Conservation (phyloP, 73 alveolate species). For the Paramecium primaurelia region DNA sequence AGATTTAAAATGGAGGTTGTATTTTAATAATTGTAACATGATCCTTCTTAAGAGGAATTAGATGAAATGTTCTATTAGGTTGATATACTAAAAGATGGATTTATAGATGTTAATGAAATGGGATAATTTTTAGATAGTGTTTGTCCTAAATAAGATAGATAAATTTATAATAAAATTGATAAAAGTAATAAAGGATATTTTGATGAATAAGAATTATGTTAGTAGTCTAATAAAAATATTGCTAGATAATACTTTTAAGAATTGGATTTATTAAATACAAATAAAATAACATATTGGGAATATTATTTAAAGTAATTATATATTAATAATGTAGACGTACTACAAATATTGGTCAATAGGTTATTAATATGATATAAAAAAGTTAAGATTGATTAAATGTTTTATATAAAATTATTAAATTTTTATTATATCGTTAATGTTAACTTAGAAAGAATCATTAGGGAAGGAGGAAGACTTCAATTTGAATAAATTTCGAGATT, state of each 20-base stretch:
- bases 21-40: neutral
- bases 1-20: slow-evolving; percentile 26
- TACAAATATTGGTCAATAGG: neutral
- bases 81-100: neutral
- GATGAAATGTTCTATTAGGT: neutral
- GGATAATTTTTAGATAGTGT: neutral
- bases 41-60: slow-evolving; percentile 11
- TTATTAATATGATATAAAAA: neutral
- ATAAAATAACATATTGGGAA: slow-evolving; percentile 37
- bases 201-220: neutral
- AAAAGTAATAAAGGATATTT: neutral
- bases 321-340: neutral
- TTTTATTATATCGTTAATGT: slow-evolving; percentile 22
- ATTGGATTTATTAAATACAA: neutral
- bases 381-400: neutral
- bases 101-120: neutral
- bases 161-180: neutral
- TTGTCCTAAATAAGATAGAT: slow-evolving; percentile 22
- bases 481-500: slow-evolving; percentile 25
- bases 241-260: neutral
- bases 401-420: neutral
- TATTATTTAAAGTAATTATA: neutral
- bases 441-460: neutral
- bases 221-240: neutral
- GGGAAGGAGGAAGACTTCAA: slow-evolving; percentile 23